Percentiles rank a stretch among this genome's conserved stretches.
phyloP scores from a whole-genome alignment of 2,329 filamentous ascomycete species.

The Thermoascus crustaceus region DNA sequence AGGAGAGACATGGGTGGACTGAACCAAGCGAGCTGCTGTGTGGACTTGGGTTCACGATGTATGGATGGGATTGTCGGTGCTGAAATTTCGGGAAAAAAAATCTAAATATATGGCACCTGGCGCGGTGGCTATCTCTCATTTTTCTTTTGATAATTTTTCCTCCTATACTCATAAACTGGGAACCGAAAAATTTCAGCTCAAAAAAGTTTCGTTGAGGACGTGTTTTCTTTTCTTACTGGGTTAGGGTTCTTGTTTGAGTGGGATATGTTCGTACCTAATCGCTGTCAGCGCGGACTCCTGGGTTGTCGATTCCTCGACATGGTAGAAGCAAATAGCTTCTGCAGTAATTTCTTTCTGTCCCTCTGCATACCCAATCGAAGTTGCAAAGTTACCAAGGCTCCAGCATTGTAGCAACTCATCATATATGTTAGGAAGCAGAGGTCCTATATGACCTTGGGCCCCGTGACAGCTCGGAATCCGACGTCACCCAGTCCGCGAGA shows the following conservation, averaged over 20 bases:
- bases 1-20: slow-evolving; percentile 20
- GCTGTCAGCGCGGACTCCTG: too few relatives aligned
- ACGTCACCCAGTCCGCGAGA: too few relatives aligned
- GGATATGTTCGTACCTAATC: too few relatives aligned
- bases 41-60: slow-evolving; percentile 19
- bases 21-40: slow-evolving; percentile 20
- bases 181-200: slow-evolving; percentile 10
- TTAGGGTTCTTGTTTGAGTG: not conserved
- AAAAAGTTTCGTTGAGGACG: not conserved
- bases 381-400: too few relatives aligned
- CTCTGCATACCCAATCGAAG: too few relatives aligned
- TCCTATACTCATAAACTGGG: slow-evolving; percentile 15
- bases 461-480: too few relatives aligned
- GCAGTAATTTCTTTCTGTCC: too few relatives aligned
- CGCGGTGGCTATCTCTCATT: slow-evolving; percentile 15
- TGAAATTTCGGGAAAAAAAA: slow-evolving; percentile 15
- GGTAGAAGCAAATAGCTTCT: too few relatives aligned
- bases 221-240: not conserved
- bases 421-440: too few relatives aligned
- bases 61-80: slow-evolving; percentile 18
- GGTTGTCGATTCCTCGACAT: too few relatives aligned
- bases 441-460: too few relatives aligned
- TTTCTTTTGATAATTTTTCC: slow-evolving; percentile 14
- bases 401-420: too few relatives aligned
- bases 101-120: slow-evolving; percentile 11